These are phyloP conservation scores for Saturnispora gosingensis DNA, from an alignment of 805 yeast genomes.

Conservation along the genomic window DNA sequence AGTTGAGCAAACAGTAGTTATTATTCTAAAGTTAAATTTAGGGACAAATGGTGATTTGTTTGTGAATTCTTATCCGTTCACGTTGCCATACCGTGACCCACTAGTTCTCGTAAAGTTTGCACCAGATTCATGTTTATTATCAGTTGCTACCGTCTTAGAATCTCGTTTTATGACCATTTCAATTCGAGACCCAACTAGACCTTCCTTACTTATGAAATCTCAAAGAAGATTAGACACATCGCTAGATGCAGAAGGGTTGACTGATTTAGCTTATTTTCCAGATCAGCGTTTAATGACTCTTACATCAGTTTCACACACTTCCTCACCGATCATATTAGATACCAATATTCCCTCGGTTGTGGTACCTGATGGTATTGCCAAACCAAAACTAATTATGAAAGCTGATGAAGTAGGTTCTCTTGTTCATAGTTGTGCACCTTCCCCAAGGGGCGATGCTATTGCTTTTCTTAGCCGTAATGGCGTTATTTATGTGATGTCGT, in stretches of 20 bases:
- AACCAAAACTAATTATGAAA: slow-evolving; percentile 51
- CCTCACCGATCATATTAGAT: slow-evolving; percentile 61
- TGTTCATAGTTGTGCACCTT: slow-evolving; percentile 63
- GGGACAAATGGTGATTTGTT: slow-evolving; percentile 7
- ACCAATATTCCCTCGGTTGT: slow-evolving; percentile 43
- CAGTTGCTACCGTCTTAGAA: slow-evolving; percentile 73
- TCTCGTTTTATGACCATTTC: slow-evolving; percentile 71
- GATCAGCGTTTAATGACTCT: slow-evolving; percentile 45
- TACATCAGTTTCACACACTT: slow-evolving; percentile 51
- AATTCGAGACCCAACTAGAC: slow-evolving; percentile 51
- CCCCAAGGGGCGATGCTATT: slow-evolving; percentile 81
- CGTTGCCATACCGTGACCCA: slow-evolving; percentile 82
- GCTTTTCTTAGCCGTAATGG: slow-evolving; percentile 80
- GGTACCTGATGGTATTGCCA: slow-evolving; percentile 37
- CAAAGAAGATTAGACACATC: slow-evolving; percentile 53
- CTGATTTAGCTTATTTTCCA: slow-evolving; percentile 67
- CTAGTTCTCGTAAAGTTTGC: slow-evolving; percentile 68
- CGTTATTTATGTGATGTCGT: slow-evolving; percentile 48
- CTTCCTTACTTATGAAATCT: slow-evolving; percentile 61
- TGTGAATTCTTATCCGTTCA: slow-evolving; percentile 32
- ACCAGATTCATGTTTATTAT: slow-evolving; percentile 54
- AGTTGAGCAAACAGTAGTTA: slow-evolving; percentile 67
- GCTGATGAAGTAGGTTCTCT: slow-evolving; percentile 75
- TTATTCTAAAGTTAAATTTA: slow-evolving; percentile 32
- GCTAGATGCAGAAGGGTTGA: slow-evolving; percentile 81